Evolutionary conservation across 176 grass and related monocot genomes (phyloP), one percentile per base, ranked within the genome.

Genomic region (Ananas comosus): DNA sequence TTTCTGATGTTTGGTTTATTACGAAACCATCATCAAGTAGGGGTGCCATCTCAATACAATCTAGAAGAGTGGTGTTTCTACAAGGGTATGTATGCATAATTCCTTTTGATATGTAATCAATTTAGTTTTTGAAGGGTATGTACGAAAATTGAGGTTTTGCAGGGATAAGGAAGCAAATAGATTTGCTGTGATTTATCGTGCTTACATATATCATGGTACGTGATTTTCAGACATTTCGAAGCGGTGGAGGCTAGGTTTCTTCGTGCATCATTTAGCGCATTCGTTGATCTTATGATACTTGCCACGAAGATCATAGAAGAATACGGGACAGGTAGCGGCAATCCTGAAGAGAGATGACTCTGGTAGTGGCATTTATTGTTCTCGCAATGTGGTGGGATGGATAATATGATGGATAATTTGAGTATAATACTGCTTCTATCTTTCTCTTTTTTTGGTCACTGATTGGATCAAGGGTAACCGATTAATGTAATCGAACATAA

Each of bases 171-270:
- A 42, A 42, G 33, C 33, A 42, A 42, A 42, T 42, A 42, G 33
- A 42, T 42, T 42, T 42, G 33, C 33, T 42, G 33, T 4, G 6
- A 42, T 42, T 42, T 42, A 42, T 42, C 33, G 1, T 8, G 33
- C 33, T 42, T 42, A 42, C 33, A 42, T 42, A 42, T 42, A 42
- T 42, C 25, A 64, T 71, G 12, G 49, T 73, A 12, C 63, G 12
- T 68, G 58, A 66, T 16, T 48, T 78, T 66, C 18, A 87, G 92
- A 51, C 79, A 89, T 48, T 89, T 96, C 12, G 86, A 91, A 76
- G 86, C 92, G n/a, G 81, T 79, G 51, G 92, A 96, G 74, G 83
- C 92, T 23, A 81, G 88, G 21, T 89, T 96, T 69, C 79, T 96
- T 1, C 80, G 86, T 52, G 88, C 92, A 76, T 92, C 86, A 0